Conservation (phyloP, 176 grass and related monocot species). For the Tillandsia leiboldiana region DNA sequence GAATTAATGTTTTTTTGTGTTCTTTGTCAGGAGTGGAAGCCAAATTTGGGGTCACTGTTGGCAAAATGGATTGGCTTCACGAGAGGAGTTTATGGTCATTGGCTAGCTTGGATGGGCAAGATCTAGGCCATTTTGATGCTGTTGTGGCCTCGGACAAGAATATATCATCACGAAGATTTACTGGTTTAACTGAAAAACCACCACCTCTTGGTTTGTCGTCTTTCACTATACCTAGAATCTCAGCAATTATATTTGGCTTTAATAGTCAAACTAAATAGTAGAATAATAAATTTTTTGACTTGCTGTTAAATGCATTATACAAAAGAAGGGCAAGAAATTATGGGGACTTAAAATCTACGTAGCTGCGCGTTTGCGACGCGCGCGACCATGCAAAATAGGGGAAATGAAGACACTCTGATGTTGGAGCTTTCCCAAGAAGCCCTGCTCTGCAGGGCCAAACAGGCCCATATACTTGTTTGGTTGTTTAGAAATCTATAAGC, state of each 20-base stretch:
- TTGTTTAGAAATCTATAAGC: too few relatives aligned
- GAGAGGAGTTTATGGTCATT: slow-evolving; percentile 62
- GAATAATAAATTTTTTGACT: too few relatives aligned
- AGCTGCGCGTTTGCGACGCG: too few relatives aligned
- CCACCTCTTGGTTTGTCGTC: slow-evolving; percentile 64
- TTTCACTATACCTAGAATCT: not conserved
- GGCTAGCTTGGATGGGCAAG: slow-evolving; percentile 62
- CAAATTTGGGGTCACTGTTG: slow-evolving; percentile 79
- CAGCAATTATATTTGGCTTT: not conserved
- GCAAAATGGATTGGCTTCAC: slow-evolving; percentile 71
- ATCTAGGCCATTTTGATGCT: slow-evolving; percentile 71
- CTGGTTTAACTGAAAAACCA: slow-evolving; percentile 49
- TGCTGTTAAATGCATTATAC: too few relatives aligned
- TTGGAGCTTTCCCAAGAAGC: too few relatives aligned
- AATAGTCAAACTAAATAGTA: too few relatives aligned
- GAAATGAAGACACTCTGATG: too few relatives aligned
- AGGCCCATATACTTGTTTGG: too few relatives aligned
- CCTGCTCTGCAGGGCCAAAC: too few relatives aligned
- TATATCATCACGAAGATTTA: slow-evolving; percentile 53
- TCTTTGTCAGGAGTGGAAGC: slow-evolving; percentile 47
- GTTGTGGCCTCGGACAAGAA: slow-evolving; percentile 77
- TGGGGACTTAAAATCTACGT: too few relatives aligned
- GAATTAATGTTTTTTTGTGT: slow-evolving; percentile 9
- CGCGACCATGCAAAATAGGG: too few relatives aligned
- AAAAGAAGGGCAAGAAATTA: too few relatives aligned